Base-by-base conservation (phyloP, 2,329 filamentous ascomycete species). In the Curvularia hawaiiensis region DNA sequence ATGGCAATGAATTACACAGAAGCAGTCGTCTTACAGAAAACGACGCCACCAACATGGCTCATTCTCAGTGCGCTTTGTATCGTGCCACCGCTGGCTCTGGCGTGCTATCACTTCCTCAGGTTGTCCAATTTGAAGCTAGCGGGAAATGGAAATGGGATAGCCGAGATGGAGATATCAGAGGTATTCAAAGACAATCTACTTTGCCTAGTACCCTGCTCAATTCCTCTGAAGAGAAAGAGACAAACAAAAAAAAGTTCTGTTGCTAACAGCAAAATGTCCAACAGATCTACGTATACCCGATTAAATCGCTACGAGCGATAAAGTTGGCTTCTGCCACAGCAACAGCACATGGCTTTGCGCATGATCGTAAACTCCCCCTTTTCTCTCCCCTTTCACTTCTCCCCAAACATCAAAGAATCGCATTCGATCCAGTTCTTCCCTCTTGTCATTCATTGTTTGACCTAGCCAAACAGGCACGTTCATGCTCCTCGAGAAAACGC, bases 271-370 rank as follows among this genome's bases (percentile, higher is more conserved):
- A 14, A 14, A 11, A 10, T 12, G 7, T 11, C 7, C 47, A 11
- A 18, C 14, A 80, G 75, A 75, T 82, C 14, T 79, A 79, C 56
- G 72, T 77, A 6, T 82, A 82, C 56, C 80, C 80, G 3, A 79
- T 82, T 69, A 82, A 82, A 63, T 78, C 79, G 14, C 69, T 82
- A 7, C 76, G 79, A 16, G 73, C 68, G 2, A 71, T 77, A 5
- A 72, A 76, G 20, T 66, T 79, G 26, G 66, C 73, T 2, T 67
- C 70, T 39, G 75, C 77, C 16, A 61, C 75, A 46, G 75, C 79
- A 18, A 80, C 79, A 9, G 74, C 73, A 54, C 66, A 79, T 69
- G 80, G 80, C 59, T 79, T 82, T 54, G 68, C 75, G 28, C 76
- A 80, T 58, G 80, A 82, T 61, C 70, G 80, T 58, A 71, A 65